Percentiles rank a stretch among this genome's conserved stretches.
These are phyloP conservation scores for Holtermanniella nyarrowii DNA, from an alignment of 768 basidiomycete genomes.

Conservation along the genomic window DNA sequence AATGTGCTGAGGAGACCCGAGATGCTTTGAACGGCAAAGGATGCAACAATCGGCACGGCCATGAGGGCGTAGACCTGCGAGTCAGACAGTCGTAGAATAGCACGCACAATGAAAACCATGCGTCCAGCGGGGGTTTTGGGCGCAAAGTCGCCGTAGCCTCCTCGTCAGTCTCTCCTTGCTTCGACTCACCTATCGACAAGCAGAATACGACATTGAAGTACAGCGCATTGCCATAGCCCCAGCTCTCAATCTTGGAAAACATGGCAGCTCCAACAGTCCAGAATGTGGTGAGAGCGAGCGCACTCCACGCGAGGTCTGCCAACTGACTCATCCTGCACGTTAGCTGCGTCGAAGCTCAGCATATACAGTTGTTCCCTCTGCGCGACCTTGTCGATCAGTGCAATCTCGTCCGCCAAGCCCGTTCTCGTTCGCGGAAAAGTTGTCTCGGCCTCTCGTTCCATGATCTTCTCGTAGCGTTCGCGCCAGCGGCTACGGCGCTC, in stretches of 20 bases:
- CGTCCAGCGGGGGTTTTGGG: conserved; percentile 27
- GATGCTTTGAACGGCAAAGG: conserved; percentile 37
- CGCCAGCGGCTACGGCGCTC: conserved; percentile 30
- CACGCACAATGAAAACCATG: conserved; percentile 30
- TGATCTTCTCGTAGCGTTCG: conserved; percentile 23
- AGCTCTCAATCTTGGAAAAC: conserved; percentile 38
- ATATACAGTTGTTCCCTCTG: conserved; percentile 33
- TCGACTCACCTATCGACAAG: conserved; percentile 18
- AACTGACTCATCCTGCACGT: conserved; percentile 23
- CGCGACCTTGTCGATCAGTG: conserved; percentile 35
- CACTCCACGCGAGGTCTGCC: conserved; percentile 33
- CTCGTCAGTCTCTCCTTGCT: conserved; percentile 3
- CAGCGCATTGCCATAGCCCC: conserved; percentile 34
- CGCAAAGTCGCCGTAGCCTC: conserved; percentile 38
- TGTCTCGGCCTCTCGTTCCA: conserved; percentile 20
- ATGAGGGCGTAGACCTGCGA: conserved; percentile 27
- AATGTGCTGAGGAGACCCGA: conserved; percentile 33
- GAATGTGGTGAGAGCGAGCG: conserved; percentile 30
- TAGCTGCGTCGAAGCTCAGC: neutral
- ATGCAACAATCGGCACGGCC: conserved; percentile 41
- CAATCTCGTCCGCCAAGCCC: conserved; percentile 36
- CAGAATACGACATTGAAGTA: conserved; percentile 34
- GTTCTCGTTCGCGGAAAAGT: conserved; percentile 22
- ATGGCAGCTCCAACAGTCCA: conserved; percentile 40
- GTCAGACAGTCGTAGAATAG: neutral